These are phyloP conservation scores for Dactylorhiza incarnata DNA, from an alignment of 106 monocot genomes.

Conservation along the genomic window DNA sequence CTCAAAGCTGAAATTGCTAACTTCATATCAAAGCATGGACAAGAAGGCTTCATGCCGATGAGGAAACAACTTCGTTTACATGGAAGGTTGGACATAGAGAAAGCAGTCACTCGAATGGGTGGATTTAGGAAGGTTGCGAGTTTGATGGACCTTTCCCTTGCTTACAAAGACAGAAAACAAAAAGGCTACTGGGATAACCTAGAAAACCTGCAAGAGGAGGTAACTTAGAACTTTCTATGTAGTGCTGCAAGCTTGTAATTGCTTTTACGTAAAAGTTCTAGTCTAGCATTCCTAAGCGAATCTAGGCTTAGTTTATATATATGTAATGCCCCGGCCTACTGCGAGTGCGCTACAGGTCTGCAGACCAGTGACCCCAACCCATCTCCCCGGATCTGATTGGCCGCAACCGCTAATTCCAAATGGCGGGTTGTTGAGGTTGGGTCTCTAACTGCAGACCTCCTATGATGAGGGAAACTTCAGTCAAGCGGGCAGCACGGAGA, in stretches of 20 bases:
- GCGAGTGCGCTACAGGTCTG: too few relatives aligned
- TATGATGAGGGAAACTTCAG: too few relatives aligned
- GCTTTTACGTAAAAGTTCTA: not conserved
- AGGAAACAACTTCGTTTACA: constrained; percentile 84
- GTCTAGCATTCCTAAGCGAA: too few relatives aligned
- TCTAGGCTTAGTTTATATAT: too few relatives aligned
- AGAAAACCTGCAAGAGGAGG: constrained; percentile 92
- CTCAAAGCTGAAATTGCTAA: constrained; percentile 64
- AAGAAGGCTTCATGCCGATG: constrained; percentile 97
- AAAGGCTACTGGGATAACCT: constrained; percentile 97
- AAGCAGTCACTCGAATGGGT: constrained; percentile 88
- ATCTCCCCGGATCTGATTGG: too few relatives aligned
- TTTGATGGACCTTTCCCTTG: constrained; percentile 76
- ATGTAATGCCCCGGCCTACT: too few relatives aligned
- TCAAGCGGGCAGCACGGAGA: too few relatives aligned
- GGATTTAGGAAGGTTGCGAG: constrained; percentile 84
- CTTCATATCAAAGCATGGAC: constrained; percentile 69
- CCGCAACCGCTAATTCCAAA: too few relatives aligned
- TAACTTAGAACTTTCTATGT: constrained; percentile 15
- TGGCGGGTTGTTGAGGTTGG: too few relatives aligned
- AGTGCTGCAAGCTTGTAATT: not conserved
- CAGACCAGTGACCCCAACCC: too few relatives aligned
- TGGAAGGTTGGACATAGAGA: constrained; percentile 93
- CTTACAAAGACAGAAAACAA: constrained; percentile 90
- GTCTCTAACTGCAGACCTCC: too few relatives aligned